A percentile compares a stretch with the other conserved stretches of the same genome.
phyloP scores from a whole-genome alignment of 352 stramenopile genomes.

The Phytopythium delawarense region DNA sequence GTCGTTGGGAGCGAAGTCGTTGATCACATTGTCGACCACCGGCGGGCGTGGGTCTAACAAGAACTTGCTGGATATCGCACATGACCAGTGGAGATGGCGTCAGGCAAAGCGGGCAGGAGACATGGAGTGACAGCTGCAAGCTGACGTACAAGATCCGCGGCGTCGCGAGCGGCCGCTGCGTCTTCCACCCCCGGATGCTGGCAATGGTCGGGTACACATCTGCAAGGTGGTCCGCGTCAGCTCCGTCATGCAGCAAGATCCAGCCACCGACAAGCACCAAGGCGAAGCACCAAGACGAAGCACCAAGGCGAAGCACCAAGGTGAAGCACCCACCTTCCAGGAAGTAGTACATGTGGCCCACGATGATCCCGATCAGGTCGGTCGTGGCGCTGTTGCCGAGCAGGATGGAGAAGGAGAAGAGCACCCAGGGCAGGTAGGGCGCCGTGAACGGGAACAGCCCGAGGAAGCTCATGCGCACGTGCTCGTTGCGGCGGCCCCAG shows the following conservation, averaged over 20 bases:
- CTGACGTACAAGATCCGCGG: slow-evolving; percentile 83
- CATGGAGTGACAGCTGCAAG: neutral
- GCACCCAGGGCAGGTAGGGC: slow-evolving; percentile 98
- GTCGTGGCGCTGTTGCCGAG: slow-evolving; percentile 95
- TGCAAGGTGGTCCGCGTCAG: slow-evolving; percentile 13
- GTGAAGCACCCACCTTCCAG: slow-evolving; percentile 76
- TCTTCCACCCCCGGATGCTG: slow-evolving; percentile 93
- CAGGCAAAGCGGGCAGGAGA: neutral
- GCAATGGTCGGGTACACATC: slow-evolving; percentile 98
- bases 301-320: no score
- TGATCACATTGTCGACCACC: slow-evolving; percentile 45
- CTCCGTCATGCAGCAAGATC: neutral
- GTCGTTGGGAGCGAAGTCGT: slow-evolving; percentile 49
- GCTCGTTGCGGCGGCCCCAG: slow-evolving; percentile 94
- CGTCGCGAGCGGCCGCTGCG: slow-evolving; percentile 88
- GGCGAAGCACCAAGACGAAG: neutral
- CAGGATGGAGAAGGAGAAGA: slow-evolving; percentile 95
- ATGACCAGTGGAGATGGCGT: neutral
- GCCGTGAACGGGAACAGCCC: slow-evolving; percentile 98
- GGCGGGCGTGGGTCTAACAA: slow-evolving; percentile 51
- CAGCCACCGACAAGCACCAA: neutral
- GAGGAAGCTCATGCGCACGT: slow-evolving; percentile 97
- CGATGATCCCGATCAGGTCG: slow-evolving; percentile 98
- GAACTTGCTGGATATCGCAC: slow-evolving; percentile 36
- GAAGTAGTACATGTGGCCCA: slow-evolving; percentile 99